A percentile compares a stretch with the other conserved stretches of the same genome.
Conservation (phyloP, 441 rosid genomes). For the Manihot esculenta region DNA sequence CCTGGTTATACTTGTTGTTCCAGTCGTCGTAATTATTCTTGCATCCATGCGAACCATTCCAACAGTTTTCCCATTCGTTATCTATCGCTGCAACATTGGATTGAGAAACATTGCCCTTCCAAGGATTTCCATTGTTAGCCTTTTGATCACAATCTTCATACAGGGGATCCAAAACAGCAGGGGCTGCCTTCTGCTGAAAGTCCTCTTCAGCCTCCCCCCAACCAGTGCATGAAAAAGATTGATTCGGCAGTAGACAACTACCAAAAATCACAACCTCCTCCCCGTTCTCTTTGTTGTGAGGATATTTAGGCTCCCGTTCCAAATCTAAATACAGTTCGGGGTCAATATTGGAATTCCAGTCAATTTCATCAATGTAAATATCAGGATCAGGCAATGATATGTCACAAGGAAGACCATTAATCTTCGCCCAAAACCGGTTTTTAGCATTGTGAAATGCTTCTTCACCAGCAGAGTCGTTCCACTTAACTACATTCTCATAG, state of each 20-base stretch:
- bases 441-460: conserved; percentile 81
- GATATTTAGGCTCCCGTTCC: conserved; percentile 43
- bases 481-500: conserved; percentile 54
- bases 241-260: conserved; percentile 34
- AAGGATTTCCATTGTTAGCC: conserved; percentile 17
- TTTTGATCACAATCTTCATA: conserved; percentile 23
- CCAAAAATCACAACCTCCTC: conserved; percentile 51
- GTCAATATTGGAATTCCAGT: conserved; percentile 71
- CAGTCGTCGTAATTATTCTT: conserved; percentile 17
- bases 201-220: conserved; percentile 70
- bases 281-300: conserved; percentile 20
- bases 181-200: conserved; percentile 26
- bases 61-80: conserved; percentile 30
- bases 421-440: conserved; percentile 59
- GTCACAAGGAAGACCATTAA: conserved; percentile 53
- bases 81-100: conserved; percentile 18
- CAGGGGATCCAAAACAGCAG: conserved; percentile 23
- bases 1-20: conserved; percentile 24
- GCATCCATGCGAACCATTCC: conserved; percentile 28
- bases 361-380: conserved; percentile 53
- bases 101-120: conserved; percentile 22
- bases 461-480: conserved; percentile 83
- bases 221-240: conserved; percentile 49
- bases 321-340: conserved; percentile 58
- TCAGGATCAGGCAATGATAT: conserved; percentile 65